Base-by-base conservation (phyloP, 768 basidiomycete genomes). In the Lepiota subincarnata region DNA sequence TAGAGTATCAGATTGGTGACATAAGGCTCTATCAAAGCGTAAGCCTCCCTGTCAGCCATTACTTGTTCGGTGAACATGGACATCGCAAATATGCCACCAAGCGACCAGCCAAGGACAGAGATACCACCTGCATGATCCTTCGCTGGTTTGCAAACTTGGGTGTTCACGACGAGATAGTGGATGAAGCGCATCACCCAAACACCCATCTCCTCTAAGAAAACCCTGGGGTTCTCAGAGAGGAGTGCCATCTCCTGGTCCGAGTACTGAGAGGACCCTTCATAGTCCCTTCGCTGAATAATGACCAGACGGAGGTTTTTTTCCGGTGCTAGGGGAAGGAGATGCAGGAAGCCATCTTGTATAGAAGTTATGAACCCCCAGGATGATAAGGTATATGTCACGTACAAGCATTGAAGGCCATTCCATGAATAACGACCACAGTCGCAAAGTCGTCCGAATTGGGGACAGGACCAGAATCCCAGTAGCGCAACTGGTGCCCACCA, bases 381-480 rank as follows among this genome's bases (percentile, higher is more conserved):
- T 1, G 19, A 8, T 28, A 7, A 16, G 5, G 24, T 24, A 19
- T 24, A 19, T 40, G 8, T 19, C 3, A 34, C 49, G 12, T 38
- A 53, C 51, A 46, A 16, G 51, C 42, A n/a, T 53, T 53, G 26
- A 53, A 53, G 13, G 8, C 6, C 11, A 31, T 4, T 6, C 51
- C 51, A 39, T 53, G 51, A 37, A 53, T 18, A 35, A 44, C 4
- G 14, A 53, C n/a, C 5, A 53, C 10, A 1, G 51, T 53, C 3
- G 43, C 18, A 16, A 45, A 53, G 13, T 45, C 7, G 5, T 45
- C 20, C 13, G 51, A 53, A 16, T 38, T 26, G 4, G 42, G 22
- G 10, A 53, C 35, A 34, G 51, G 36, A 5, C 51, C 51, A 2
- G 51, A 53, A 19, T 53, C 51, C 35, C 44, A 22, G 13, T 53